Conservation (phyloP, 108 stramenopile species). For the Stephanodiscus minutulus region DNA sequence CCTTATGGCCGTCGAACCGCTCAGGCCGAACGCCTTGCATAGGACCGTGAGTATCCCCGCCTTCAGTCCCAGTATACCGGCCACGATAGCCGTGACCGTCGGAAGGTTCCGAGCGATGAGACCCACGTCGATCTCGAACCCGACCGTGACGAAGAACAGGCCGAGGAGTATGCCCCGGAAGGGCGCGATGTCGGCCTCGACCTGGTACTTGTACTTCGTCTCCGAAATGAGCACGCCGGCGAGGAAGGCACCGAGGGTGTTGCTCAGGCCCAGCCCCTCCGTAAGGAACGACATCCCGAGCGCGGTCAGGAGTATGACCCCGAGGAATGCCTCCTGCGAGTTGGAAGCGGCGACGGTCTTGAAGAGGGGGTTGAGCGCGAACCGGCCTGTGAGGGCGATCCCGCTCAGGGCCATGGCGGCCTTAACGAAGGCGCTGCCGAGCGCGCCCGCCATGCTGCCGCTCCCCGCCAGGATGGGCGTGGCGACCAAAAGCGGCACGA, state of each 20-base stretch:
- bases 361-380: constrained; percentile 89
- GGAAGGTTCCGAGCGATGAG: constrained; percentile 76
- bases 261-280: constrained; percentile 92
- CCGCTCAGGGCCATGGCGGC: constrained; percentile 85
- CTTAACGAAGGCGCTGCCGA: constrained; percentile 86
- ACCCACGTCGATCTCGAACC: constrained; percentile 91
- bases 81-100: constrained; percentile 70
- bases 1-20: constrained; percentile 78
- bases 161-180: constrained; percentile 94
- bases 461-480: constrained; percentile 92
- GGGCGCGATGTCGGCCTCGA: constrained; percentile 95
- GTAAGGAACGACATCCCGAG: constrained; percentile 94
- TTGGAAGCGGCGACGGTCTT: constrained; percentile 80
- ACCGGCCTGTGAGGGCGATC: constrained; percentile 86
- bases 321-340: constrained; percentile 94
- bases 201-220: constrained; percentile 95
- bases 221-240: constrained; percentile 93
- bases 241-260: constrained; percentile 96
- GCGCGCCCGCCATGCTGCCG: constrained; percentile 82
- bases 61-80: constrained; percentile 87
- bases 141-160: constrained; percentile 96
- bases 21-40: constrained; percentile 81
- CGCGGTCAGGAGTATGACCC: constrained; percentile 90
- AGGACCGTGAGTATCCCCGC: constrained; percentile 71
- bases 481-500: constrained; percentile 94